A percentile compares a stretch with the other conserved stretches of the same genome.
phyloP scores from a whole-genome alignment of 768 basidiomycete genomes.

The Psilocybe azurescens region DNA sequence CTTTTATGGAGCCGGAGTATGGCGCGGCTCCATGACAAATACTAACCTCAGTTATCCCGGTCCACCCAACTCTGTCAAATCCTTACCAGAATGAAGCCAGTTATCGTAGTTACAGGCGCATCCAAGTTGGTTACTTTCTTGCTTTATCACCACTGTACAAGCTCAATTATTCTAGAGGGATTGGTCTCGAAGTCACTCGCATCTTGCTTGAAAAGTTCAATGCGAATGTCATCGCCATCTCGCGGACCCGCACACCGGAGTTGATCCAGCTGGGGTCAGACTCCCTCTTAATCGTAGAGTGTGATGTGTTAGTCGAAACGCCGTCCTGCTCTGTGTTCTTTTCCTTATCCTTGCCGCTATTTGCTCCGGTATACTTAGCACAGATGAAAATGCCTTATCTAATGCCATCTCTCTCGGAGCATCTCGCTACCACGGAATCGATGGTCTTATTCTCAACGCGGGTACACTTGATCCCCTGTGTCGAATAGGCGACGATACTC shows the following conservation, averaged over 20 bases:
- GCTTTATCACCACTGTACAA: slow-evolving; percentile 2
- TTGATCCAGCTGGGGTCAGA: slow-evolving; percentile 53
- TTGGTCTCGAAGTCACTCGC: slow-evolving; percentile 82
- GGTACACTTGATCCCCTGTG: slow-evolving; percentile 75
- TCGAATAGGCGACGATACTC: slow-evolving; percentile 54
- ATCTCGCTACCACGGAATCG: slow-evolving; percentile 65
- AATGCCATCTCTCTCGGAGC: slow-evolving; percentile 59
- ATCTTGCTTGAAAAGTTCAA: slow-evolving; percentile 66
- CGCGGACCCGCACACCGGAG: slow-evolving; percentile 72
- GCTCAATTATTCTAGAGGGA: slow-evolving; percentile 44
- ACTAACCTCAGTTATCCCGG: slow-evolving; percentile 1
- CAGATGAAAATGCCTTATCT: slow-evolving; percentile 59
- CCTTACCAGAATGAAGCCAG: slow-evolving; percentile 44
- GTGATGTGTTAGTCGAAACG: slow-evolving; percentile 71
- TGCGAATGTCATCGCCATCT: slow-evolving; percentile 77
- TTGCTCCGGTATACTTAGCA: slow-evolving; percentile 42
- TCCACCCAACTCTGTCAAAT: slow-evolving; percentile 2
- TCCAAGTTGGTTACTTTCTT: slow-evolving; percentile 57
- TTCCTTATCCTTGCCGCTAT: slow-evolving; percentile 12
- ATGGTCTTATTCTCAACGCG: slow-evolving; percentile 87
- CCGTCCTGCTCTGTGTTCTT: slow-evolving; percentile 5
- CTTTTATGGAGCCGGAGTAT: slow-evolving; percentile 25
- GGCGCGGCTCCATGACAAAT: slow-evolving; percentile 15
- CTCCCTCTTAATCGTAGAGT: slow-evolving; percentile 60
- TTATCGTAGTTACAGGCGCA: slow-evolving; percentile 85